These are phyloP conservation scores for Coemansia sp. DNA, from an alignment of 192 early-diverging fungal species.

Conservation along the genomic window DNA sequence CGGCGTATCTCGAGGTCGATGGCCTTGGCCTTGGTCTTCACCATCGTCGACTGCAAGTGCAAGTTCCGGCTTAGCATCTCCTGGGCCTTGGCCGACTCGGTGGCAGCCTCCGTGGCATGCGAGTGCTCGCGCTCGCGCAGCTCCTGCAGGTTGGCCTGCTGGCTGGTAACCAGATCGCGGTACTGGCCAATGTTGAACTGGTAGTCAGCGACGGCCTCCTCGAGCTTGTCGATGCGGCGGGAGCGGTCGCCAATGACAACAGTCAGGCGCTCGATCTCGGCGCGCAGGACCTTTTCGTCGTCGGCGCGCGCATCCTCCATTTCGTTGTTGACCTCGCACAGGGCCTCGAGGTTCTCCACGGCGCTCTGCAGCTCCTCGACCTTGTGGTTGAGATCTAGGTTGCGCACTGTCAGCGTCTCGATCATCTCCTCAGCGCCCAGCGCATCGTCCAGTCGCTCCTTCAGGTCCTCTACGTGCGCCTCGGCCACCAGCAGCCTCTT, in stretches of 20 bases:
- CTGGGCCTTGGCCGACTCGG: slow-evolving; percentile 71
- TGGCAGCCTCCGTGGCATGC: slow-evolving; percentile 61
- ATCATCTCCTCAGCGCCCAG: slow-evolving; percentile 87
- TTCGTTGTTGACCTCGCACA: slow-evolving; percentile 91
- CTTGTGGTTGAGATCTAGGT: slow-evolving; percentile 71
- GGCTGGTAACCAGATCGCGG: slow-evolving; percentile 74
- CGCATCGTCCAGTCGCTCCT: slow-evolving; percentile 79
- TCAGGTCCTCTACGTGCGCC: slow-evolving; percentile 79
- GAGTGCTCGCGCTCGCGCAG: slow-evolving; percentile 68
- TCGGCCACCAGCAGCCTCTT: slow-evolving; percentile 71
- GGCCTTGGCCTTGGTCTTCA: slow-evolving; percentile 85
- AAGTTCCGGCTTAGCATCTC: slow-evolving; percentile 81
- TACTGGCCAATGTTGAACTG: slow-evolving; percentile 86
- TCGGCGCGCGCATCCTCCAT: slow-evolving; percentile 92
- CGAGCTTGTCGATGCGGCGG: slow-evolving; percentile 62
- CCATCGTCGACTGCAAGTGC: slow-evolving; percentile 77
- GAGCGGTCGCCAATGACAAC: slow-evolving; percentile 65
- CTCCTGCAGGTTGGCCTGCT: slow-evolving; percentile 78
- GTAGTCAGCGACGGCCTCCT: slow-evolving; percentile 86
- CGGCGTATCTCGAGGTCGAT: slow-evolving; percentile 91
- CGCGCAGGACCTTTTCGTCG: slow-evolving; percentile 82
- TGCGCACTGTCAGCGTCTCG: slow-evolving; percentile 81
- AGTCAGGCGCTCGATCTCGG: slow-evolving; percentile 77
- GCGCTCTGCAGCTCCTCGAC: slow-evolving; percentile 76
- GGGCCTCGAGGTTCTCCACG: slow-evolving; percentile 87